These are phyloP conservation scores for Cytospora piceicola DNA, from an alignment of 2,329 filamentous ascomycete genomes.

Conservation along the genomic window DNA sequence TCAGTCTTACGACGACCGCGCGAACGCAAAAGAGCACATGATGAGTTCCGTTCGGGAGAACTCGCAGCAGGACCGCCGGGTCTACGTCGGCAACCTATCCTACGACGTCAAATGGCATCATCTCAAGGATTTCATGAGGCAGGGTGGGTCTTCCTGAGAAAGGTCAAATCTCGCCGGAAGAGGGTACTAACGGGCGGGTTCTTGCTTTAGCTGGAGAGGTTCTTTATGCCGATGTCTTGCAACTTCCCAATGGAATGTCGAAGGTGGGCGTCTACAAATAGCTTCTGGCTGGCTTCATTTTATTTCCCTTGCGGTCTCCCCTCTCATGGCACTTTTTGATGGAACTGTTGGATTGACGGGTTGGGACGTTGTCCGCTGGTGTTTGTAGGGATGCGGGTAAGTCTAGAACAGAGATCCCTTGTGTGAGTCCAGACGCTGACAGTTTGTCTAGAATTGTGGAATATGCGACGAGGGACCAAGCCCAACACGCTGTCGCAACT, in stretches of 20 bases:
- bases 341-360: constrained; percentile 99
- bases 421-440: constrained; percentile 38
- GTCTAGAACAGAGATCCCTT: constrained; percentile 43
- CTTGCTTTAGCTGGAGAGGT: constrained; percentile 85
- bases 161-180: constrained; percentile 33
- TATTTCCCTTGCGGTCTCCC: constrained; percentile 66
- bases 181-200: constrained; percentile 44
- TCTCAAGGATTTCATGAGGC: constrained; percentile 99
- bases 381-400: constrained; percentile 99
- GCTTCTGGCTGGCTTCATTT: constrained; percentile 84
- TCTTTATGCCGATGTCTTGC: constrained; percentile 97
- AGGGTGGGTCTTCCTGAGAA: constrained; percentile 68
- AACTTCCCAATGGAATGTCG: constrained; percentile 99
- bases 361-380: constrained; percentile 86
- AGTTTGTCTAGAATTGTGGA: constrained; percentile 84
- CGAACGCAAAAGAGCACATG: constrained; percentile 87
- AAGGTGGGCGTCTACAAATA: constrained; percentile 98
- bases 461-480: constrained; percentile 99
- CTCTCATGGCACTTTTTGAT: constrained; percentile 63
- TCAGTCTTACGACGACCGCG: constrained; percentile 83
- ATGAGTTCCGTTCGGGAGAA: constrained; percentile 92
- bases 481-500: constrained; percentile 93
- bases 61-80: constrained; percentile 97
- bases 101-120: constrained; percentile 99
- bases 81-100: constrained; percentile 98